phyloP scores from a whole-genome alignment of 2,329 filamentous ascomycete genomes.

The Colletotrichum ledebouriae region DNA sequence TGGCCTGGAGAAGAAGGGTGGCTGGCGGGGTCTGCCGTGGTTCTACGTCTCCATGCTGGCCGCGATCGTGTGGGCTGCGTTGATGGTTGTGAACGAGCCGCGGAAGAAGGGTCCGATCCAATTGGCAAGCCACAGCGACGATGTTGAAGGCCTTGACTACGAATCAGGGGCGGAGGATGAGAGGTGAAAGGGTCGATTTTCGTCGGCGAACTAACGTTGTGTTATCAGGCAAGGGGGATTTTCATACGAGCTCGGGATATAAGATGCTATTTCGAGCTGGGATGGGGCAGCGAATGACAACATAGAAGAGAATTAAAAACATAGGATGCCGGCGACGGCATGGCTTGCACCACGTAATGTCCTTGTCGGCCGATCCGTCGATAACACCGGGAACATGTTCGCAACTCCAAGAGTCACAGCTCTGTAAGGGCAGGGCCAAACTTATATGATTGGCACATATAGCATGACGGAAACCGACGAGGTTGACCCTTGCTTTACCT shows the following conservation, averaged over 20 bases:
- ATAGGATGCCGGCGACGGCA: conserved; percentile 1
- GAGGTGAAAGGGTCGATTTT: neutral
- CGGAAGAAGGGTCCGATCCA: conserved; percentile 42
- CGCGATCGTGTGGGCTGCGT: conserved; percentile 46
- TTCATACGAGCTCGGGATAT: neutral
- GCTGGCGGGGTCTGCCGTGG: conserved; percentile 56
- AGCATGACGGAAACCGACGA: conserved; percentile 27
- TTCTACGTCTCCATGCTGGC: conserved; percentile 54
- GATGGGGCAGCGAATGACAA: neutral
- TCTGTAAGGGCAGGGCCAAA: neutral
- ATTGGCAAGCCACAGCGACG: conserved; percentile 4
- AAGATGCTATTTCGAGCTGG: neutral
- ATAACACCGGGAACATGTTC: neutral
- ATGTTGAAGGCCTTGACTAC: conserved; percentile 14
- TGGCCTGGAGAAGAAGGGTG: conserved; percentile 52
- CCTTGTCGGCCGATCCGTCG: no score
- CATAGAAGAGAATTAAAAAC: neutral
- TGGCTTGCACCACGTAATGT: no score
- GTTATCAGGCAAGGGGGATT: neutral
- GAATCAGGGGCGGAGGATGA: conserved; percentile 34
- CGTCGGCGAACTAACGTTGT: neutral
- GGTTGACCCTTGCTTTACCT: conserved; percentile 16
- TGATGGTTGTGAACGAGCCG: conserved; percentile 52
- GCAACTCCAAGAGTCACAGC: no score
- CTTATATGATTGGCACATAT: neutral